These are phyloP conservation scores for Pseudotulostoma volvatum DNA, from an alignment of 495 filamentous ascomycete species.

Conservation along the genomic window DNA sequence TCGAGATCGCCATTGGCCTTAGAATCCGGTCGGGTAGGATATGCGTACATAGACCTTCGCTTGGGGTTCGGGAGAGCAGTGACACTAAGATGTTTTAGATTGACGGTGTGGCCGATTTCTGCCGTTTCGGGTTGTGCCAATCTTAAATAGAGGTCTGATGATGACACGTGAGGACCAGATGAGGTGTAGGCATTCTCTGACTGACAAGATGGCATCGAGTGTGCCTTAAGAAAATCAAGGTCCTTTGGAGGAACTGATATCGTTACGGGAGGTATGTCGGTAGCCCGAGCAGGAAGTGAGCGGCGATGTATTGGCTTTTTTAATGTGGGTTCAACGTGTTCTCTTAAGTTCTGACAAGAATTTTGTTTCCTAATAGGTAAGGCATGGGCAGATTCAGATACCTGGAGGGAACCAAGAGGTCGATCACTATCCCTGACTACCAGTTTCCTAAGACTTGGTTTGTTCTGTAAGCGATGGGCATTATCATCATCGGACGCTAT, in stretches of 20 bases:
- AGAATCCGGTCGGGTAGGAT: constrained; percentile 1
- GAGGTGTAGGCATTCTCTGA: neutral
- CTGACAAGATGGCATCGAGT: neutral
- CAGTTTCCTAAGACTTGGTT: constrained; percentile 19
- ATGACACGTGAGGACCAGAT: neutral
- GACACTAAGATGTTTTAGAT: neutral
- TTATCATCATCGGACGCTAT: constrained; percentile 18
- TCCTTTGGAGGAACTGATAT: neutral
- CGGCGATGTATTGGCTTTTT: neutral
- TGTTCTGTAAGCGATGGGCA: constrained; percentile 4
- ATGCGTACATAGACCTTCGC: constrained; percentile 1
- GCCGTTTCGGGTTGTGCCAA: neutral
- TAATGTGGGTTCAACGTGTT: neutral
- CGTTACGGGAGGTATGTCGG: neutral
- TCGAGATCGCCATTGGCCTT: neutral
- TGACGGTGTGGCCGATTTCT: neutral
- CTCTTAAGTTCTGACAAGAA: neutral
- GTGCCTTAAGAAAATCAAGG: neutral
- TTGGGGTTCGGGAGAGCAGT: neutral
- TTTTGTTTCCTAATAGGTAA: neutral
- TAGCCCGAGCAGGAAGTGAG: neutral
- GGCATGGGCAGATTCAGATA: neutral
- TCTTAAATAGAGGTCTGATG: too few species aligned
- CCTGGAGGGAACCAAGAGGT: neutral
- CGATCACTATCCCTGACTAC: constrained; percentile 13